Evolutionary conservation across 1,139 yeast species (phyloP), one percentile per base, ranked within the genome.

Genomic region (Sugiyamaella paludigena): DNA sequence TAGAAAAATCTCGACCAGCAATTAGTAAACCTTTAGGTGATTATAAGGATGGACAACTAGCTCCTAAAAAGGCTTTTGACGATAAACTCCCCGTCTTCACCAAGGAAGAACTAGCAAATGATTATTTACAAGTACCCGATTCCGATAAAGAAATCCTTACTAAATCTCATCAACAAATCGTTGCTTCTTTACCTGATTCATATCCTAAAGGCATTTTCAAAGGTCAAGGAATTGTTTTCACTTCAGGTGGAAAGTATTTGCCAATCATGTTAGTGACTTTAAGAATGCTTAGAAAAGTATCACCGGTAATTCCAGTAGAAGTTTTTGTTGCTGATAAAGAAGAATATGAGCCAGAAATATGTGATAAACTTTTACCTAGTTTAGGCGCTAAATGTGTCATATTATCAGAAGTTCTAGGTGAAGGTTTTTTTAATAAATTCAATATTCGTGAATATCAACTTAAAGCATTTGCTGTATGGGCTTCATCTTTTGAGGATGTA

Each of bases 241-340:
- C 85, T 33, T 92, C 92, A 15, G 95, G 95, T 38, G 92, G 91
- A 1, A 77, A 76, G 57, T 85, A 82, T 70, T 83, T 85, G 61
- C 83, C 94, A 76, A 70, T 85, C 55, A 78, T 88, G 12, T 69
- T 85, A 42, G 69, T 84, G 27, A 81, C 92, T 1, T 75, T 87
- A 53, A 77, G 79, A 61, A 76, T 84, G 46, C 67, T 87, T 43
- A 71, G 95, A 55, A 76, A 80, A 13, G 67, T 78, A 15, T 88
- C 89, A 0, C 78, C 83, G 7, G 69, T 73, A 31, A 66, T 85
- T 37, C 96, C 96, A 0, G 81, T 87, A 15, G 96, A 87, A 68
- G 82, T 87, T 4, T 73, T 86, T 53, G 80, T 87, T 50, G 92
- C 92, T 7, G 78, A 80, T 32, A 65, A 75, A 38, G 81, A 79